These are phyloP conservation scores for Picea engelmannii DNA, from an alignment of 83 land plant species.

Conservation along the genomic window DNA sequence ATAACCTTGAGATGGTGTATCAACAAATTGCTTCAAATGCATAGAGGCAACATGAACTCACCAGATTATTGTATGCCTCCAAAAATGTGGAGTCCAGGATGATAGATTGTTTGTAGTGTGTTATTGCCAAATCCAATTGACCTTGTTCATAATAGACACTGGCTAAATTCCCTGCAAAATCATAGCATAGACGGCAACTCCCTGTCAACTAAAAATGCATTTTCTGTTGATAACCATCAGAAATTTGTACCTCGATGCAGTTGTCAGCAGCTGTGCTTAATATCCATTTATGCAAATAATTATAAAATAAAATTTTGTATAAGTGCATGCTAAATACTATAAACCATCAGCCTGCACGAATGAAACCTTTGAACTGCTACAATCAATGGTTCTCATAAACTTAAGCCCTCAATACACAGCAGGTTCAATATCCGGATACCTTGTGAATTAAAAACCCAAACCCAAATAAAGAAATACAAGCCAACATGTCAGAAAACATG, in stretches of 20 bases:
- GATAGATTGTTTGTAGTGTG: conserved; percentile 93
- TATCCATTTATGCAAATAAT: too few relatives aligned
- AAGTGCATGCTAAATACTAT: too few relatives aligned
- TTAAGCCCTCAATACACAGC: neutral
- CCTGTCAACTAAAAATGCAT: neutral
- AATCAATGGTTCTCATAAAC: neutral
- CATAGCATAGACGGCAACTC: conserved; percentile 12
- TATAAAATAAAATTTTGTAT: too few relatives aligned
- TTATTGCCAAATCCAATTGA: conserved; percentile 88
- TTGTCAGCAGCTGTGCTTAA: too few relatives aligned
- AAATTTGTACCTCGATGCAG: too few relatives aligned
- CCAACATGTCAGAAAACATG: neutral
- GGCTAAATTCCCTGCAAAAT: conserved; percentile 87
- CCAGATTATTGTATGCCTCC: conserved; percentile 99
- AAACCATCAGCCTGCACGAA: too few relatives aligned
- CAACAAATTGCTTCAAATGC: neutral
- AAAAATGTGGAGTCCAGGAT: conserved; percentile 70
- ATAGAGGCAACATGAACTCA: conserved; percentile 17
- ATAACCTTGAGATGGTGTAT: neutral
- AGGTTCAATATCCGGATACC: neutral
- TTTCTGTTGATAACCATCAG: neutral
- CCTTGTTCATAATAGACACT: conserved; percentile 93
- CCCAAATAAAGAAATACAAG: neutral
- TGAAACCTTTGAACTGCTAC: neutral
- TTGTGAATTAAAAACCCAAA: neutral